phyloP scores from a whole-genome alignment of 768 basidiomycete species.

The Royoungia palumana region DNA sequence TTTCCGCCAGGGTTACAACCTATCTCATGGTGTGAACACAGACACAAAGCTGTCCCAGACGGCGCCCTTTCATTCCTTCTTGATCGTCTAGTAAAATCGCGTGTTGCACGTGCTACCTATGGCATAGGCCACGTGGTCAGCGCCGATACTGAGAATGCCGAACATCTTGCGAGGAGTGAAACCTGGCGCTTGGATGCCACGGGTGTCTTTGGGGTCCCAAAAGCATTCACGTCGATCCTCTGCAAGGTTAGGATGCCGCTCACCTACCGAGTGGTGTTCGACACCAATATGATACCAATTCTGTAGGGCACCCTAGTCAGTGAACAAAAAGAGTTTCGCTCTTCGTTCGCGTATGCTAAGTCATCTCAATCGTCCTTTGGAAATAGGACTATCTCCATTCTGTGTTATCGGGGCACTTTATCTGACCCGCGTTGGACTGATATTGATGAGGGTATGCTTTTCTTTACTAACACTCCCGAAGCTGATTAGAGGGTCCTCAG shows the following conservation, averaged over 20 bases:
- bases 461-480: neutral
- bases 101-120: constrained; percentile 44
- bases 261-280: neutral
- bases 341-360: neutral
- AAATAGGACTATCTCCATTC: neutral
- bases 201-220: constrained; percentile 4
- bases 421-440: constrained; percentile 13
- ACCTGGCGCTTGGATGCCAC: constrained; percentile 1
- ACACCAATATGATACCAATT: neutral
- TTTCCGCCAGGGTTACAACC: neutral
- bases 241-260: constrained; percentile 2
- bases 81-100: constrained; percentile 43
- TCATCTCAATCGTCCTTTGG: neutral
- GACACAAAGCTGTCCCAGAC: constrained; percentile 48
- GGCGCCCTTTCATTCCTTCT: constrained; percentile 40
- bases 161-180: constrained; percentile 9
- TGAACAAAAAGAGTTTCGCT: constrained; percentile 16
- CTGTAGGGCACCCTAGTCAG: constrained; percentile 7
- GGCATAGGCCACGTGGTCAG: constrained; percentile 47
- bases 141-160: neutral
- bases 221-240: constrained; percentile 4
- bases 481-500: constrained; percentile 2
- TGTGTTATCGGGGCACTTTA: constrained; percentile 13
- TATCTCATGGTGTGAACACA: neutral
- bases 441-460: neutral